phyloP scores from a whole-genome alignment of 108 stramenopile genomes.

The Craspedostauros australis region DNA sequence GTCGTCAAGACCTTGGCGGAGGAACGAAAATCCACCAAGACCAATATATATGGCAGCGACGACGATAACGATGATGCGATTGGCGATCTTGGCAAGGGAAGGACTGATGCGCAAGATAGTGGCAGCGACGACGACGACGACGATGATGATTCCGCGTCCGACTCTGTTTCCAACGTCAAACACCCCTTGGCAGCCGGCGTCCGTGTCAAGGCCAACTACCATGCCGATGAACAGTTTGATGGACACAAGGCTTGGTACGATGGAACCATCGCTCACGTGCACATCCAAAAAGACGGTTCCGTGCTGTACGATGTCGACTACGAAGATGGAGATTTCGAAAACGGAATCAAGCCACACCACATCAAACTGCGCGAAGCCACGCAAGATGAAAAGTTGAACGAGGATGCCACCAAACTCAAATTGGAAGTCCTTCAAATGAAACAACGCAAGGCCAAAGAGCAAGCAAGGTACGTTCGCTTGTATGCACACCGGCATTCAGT shows the following conservation, averaged over 20 bases:
- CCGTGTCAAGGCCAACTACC: constrained; percentile 74
- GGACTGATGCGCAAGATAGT: constrained; percentile 16
- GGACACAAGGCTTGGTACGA: constrained; percentile 68
- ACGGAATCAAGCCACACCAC: constrained; percentile 58
- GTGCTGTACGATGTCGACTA: constrained; percentile 69
- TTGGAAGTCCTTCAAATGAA: constrained; percentile 36
- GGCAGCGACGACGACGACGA: constrained; percentile 27
- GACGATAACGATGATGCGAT: constrained; percentile 11
- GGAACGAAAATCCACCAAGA: constrained; percentile 33
- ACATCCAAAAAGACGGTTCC: constrained; percentile 33
- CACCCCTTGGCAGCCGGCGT: constrained; percentile 43
- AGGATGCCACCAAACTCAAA: constrained; percentile 29
- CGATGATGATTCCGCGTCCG: constrained; percentile 29
- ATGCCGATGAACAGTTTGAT: constrained; percentile 70
- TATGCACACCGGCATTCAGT: too few relatives aligned
- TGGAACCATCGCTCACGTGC: constrained; percentile 48
- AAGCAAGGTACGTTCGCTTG: constrained; percentile 81
- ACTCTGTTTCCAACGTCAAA: constrained; percentile 2
- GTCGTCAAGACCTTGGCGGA: constrained; percentile 57
- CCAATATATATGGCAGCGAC: constrained; percentile 8
- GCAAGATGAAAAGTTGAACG: constrained; percentile 42
- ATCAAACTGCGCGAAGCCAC: constrained; percentile 41
- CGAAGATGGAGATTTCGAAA: constrained; percentile 85
- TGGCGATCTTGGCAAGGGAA: too few relatives aligned
- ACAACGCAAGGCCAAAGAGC: constrained; percentile 60